A percentile compares a stretch with the other conserved stretches of the same genome.
These are phyloP conservation scores for Thinopyrum elongatum DNA, from an alignment of 176 grass and related monocot species.

Conservation along the genomic window DNA sequence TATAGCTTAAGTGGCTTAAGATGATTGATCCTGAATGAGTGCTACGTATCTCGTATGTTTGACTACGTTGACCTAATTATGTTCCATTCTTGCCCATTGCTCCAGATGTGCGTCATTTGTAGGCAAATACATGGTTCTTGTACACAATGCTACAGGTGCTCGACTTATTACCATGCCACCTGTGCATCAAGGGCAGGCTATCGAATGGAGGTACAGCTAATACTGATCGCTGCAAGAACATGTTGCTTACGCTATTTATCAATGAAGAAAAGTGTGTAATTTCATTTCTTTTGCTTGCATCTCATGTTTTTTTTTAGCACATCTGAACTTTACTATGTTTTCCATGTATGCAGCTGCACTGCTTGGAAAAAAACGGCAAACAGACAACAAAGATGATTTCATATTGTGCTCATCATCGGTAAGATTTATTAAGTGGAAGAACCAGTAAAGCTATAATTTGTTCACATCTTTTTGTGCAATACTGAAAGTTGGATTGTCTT, in stretches of 20 bases:
- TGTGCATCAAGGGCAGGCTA: slow-evolving; percentile 98
- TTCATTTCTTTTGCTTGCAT: neutral
- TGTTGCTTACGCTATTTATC: neutral
- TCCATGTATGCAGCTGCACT: slow-evolving; percentile 64
- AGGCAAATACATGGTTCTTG: slow-evolving; percentile 99
- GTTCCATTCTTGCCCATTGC: slow-evolving; percentile 25
- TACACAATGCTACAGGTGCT: slow-evolving; percentile 95
- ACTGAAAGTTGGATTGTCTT: slow-evolving; percentile 16
- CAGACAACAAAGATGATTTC: slow-evolving; percentile 86
- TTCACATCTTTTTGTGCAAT: neutral
- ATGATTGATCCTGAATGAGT: neutral
- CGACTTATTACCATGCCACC: slow-evolving; percentile 95
- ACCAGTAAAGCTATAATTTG: neutral
- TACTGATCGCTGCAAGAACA: slow-evolving; percentile 19
- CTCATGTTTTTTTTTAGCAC: slow-evolving; percentile 2
- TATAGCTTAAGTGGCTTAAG: slow-evolving; percentile 15
- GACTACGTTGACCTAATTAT: slow-evolving; percentile 22
- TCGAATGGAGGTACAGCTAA: slow-evolving; percentile 83
- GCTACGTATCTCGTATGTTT: neutral
- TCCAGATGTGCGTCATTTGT: slow-evolving; percentile 96
- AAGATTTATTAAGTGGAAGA: slow-evolving; percentile 34
- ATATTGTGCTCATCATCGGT: slow-evolving; percentile 88
- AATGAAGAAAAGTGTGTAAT: slow-evolving; percentile 6
- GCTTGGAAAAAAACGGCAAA: slow-evolving; percentile 86
- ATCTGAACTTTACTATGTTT: slow-evolving; percentile 24